Conservation (phyloP, 768 basidiomycete genomes). For the Phlegmacium glaucopus region DNA sequence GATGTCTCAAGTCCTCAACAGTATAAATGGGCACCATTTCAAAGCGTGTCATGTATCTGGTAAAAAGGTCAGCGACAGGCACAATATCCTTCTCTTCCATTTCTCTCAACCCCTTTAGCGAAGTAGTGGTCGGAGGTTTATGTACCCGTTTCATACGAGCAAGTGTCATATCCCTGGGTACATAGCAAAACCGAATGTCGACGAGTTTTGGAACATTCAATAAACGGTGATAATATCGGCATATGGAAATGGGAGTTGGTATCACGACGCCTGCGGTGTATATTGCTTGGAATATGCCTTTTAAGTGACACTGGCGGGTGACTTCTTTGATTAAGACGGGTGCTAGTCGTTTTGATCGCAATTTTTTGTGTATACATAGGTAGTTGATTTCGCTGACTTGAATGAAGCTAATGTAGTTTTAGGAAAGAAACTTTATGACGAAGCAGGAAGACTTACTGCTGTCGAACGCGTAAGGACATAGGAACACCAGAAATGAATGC, state of each 20-base stretch:
- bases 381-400: slow-evolving; percentile 91
- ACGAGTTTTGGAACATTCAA: slow-evolving; percentile 91
- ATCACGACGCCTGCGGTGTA: slow-evolving; percentile 94
- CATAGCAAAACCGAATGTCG: slow-evolving; percentile 83
- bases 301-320: slow-evolving; percentile 86
- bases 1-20: slow-evolving; percentile 79
- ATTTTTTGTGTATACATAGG: slow-evolving; percentile 96
- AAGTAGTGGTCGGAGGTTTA: slow-evolving; percentile 54
- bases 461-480: slow-evolving; percentile 77
- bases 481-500: slow-evolving; percentile 97
- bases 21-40: slow-evolving; percentile 75
- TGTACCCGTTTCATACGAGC: slow-evolving; percentile 85
- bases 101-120: slow-evolving; percentile 72
- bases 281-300: slow-evolving; percentile 93
- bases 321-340: slow-evolving; percentile 98
- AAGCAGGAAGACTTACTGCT: slow-evolving; percentile 54
- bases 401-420: slow-evolving; percentile 35
- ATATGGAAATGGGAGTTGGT: slow-evolving; percentile 89
- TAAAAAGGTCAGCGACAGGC: slow-evolving; percentile 66
- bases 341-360: slow-evolving; percentile 90
- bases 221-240: slow-evolving; percentile 91
- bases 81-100: slow-evolving; percentile 80
- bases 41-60: slow-evolving; percentile 81
- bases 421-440: background rate
- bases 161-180: slow-evolving; percentile 84